These are phyloP conservation scores for Pleoardoris graminearum DNA, from an alignment of 2,329 filamentous ascomycete species.

Conservation along the genomic window DNA sequence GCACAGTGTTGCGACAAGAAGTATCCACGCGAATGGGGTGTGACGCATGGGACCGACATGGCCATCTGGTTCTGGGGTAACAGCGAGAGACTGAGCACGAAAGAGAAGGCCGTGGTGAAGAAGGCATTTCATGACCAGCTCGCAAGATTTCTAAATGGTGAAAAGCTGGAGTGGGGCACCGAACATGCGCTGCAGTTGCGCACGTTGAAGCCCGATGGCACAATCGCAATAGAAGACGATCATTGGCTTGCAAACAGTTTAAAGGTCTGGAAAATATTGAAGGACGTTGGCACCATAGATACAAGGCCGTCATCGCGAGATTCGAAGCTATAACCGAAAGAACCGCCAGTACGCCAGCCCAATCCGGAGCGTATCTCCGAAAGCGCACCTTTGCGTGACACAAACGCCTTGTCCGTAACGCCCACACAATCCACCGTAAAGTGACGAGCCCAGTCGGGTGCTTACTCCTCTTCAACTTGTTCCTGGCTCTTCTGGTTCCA, in stretches of 20 bases:
- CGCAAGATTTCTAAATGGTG: conserved; percentile 47
- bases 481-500: conserved; percentile 5
- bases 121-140: conserved; percentile 45
- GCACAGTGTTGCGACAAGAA: conserved; percentile 50
- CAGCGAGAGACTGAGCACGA: conserved; percentile 45
- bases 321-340: conserved; percentile 14
- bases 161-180: conserved; percentile 47
- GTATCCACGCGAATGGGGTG: conserved; percentile 54
- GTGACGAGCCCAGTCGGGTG: not conserved
- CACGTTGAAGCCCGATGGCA: conserved; percentile 51
- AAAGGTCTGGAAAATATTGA: conserved; percentile 52
- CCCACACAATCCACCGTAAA: not conserved
- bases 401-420: not conserved
- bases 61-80: conserved; percentile 62
- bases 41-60: conserved; percentile 59
- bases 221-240: conserved; percentile 53
- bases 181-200: conserved; percentile 45
- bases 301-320: conserved; percentile 11
- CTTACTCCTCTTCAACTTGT: not conserved
- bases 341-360: not conserved
- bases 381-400: not conserved
- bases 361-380: not conserved
- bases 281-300: conserved; percentile 19
- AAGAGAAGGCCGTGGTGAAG: conserved; percentile 51
- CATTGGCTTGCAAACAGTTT: conserved; percentile 52